Conservation (phyloP, 176 grass and related monocot species). For the Paspalum vaginatum region DNA sequence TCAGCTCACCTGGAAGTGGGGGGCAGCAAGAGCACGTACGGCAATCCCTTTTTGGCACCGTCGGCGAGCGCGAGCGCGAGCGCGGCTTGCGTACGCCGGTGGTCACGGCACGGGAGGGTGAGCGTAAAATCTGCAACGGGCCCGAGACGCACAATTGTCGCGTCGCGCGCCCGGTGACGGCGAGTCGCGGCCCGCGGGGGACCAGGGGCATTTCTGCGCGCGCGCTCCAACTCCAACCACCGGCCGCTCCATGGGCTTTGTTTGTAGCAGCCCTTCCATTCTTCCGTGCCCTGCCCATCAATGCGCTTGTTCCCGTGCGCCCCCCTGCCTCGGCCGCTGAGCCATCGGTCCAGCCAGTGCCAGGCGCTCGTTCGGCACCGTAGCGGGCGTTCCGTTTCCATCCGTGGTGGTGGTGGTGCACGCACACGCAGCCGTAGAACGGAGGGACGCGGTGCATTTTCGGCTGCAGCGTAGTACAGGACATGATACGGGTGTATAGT, state of each 20-base stretch:
- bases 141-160: constrained; percentile 33
- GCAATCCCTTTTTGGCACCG: too few relatives aligned
- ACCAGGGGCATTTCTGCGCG: neutral
- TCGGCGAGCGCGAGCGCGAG: neutral
- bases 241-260: neutral
- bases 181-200: neutral
- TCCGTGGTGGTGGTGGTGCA: too few relatives aligned
- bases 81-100: neutral
- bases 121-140: neutral
- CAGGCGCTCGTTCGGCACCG: neutral
- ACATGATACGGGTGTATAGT: too few relatives aligned
- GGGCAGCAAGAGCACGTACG: neutral
- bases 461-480: too few relatives aligned
- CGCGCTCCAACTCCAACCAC: neutral
- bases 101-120: neutral
- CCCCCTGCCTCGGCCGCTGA: neutral
- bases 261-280: constrained; percentile 20
- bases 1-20: neutral
- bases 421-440: neutral
- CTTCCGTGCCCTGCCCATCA: constrained; percentile 29
- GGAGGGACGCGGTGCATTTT: neutral
- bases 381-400: neutral
- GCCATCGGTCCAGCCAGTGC: constrained; percentile 41
- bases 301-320: neutral
- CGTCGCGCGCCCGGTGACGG: neutral